Conservation (phyloP, 331 rosid species). For the Rhamnella rubrinervis region DNA sequence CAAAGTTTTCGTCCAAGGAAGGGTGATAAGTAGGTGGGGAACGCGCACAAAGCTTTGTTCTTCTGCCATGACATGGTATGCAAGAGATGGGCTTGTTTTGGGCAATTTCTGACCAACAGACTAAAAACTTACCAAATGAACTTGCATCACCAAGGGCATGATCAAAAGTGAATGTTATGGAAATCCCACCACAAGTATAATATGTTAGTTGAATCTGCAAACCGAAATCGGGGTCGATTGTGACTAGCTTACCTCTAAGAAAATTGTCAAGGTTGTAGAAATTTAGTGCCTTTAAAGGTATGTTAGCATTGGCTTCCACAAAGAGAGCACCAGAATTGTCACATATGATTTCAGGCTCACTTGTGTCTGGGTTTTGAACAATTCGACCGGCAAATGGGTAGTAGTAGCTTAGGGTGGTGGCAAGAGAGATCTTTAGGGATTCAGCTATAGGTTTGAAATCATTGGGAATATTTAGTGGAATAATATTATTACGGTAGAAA, state of each 20-base stretch:
- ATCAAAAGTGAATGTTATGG: slow-evolving; percentile 71
- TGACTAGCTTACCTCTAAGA: slow-evolving; percentile 50
- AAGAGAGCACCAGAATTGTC: slow-evolving; percentile 67
- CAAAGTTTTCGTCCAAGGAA: slow-evolving; percentile 57
- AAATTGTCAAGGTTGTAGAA: slow-evolving; percentile 62
- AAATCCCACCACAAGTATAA: slow-evolving; percentile 60
- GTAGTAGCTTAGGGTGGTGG: slow-evolving; percentile 39
- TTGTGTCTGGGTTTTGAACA: slow-evolving; percentile 46
- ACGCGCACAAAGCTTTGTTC: slow-evolving; percentile 54
- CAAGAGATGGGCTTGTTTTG: slow-evolving; percentile 46
- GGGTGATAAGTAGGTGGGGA: slow-evolving; percentile 61
- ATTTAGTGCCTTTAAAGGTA: slow-evolving; percentile 41
- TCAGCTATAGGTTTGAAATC: slow-evolving; percentile 27
- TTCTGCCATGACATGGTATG: slow-evolving; percentile 49
- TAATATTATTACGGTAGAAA: slow-evolving; percentile 40
- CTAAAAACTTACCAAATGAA: slow-evolving; percentile 67
- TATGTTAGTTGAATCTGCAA: slow-evolving; percentile 66
- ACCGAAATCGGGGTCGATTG: slow-evolving; percentile 44
- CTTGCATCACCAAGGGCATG: slow-evolving; percentile 87
- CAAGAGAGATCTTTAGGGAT: slow-evolving; percentile 53
- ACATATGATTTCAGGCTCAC: slow-evolving; percentile 75
- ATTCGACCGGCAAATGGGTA: slow-evolving; percentile 75
- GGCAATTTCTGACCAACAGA: slow-evolving; percentile 69
- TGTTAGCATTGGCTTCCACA: slow-evolving; percentile 53
- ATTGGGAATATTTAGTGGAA: slow-evolving; percentile 17